phyloP scores from a whole-genome alignment of 208 protist species.

The Crithidia expoeki region DNA sequence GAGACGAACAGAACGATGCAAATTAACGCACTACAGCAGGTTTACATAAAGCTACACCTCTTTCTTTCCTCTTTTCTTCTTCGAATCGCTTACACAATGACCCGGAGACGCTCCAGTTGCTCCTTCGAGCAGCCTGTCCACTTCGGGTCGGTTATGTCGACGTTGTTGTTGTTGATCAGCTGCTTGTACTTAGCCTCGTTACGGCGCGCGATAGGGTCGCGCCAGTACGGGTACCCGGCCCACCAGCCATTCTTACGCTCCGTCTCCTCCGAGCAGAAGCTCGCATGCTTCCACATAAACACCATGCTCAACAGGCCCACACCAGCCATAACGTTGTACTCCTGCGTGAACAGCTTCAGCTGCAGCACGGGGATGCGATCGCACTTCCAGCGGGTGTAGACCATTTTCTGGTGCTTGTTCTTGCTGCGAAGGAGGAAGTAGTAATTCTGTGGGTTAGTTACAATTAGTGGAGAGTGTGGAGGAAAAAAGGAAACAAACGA shows the following conservation, averaged over 20 bases:
- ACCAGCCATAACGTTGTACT: conserved; percentile 75
- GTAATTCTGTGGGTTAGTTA: neutral
- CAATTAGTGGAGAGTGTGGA: neutral
- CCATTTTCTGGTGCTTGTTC: conserved; percentile 57
- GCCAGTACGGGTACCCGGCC: conserved; percentile 92
- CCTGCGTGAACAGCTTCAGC: conserved; percentile 88
- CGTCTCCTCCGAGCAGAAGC: conserved; percentile 90
- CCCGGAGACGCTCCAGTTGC: conserved; percentile 71
- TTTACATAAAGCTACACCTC: too few species aligned
- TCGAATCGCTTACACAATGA: conserved; percentile 64
- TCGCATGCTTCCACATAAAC: conserved; percentile 86
- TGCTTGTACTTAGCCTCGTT: conserved; percentile 89
- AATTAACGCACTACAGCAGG: too few species aligned
- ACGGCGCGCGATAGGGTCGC: conserved; percentile 88
- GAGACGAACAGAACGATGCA: too few species aligned
- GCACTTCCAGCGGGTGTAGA: conserved; percentile 94
- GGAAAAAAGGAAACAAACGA: neutral
- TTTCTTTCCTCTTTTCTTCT: too few species aligned
- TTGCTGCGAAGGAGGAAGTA: conserved; percentile 10
- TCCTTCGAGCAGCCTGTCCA: conserved; percentile 89
- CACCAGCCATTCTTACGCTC: conserved; percentile 89
- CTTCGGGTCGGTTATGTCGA: conserved; percentile 90
- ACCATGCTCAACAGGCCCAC: conserved; percentile 74
- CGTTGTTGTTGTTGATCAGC: conserved; percentile 87
- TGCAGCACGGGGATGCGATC: conserved; percentile 85